Base-by-base conservation (phyloP, 345 rosid species). In the Camelina hispida region DNA sequence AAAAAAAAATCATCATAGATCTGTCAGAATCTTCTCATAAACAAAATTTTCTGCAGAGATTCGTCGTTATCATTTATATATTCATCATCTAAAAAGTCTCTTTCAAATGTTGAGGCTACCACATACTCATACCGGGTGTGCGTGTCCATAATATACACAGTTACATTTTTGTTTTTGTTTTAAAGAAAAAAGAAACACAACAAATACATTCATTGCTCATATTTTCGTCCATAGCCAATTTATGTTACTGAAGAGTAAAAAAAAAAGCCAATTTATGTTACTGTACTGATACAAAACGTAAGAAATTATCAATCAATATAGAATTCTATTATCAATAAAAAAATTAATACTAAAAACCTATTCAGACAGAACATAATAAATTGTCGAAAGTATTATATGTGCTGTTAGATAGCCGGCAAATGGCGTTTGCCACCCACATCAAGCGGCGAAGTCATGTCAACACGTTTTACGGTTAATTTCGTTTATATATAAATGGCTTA, bases 371-470 rank as follows among this genome's bases (percentile, higher is more conserved):
- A 65, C 62, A 78, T 78, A 64, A 48, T 15, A 78, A 66, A 57
- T 47, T 35, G 35, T 61, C 18, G 10, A 23, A 34, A 62, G 1
- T 12, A 69, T 25, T 11, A 57, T 13, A 71, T 56, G 76, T 78
- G 81, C 76, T 71, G 81, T 78, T 65, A 50, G 72, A 77, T 77
- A 64, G 81, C 73, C 81, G 81, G 81, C 81, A 78, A 71, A 65
- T 50, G 56, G 80, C 28, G 48, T 18, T 11, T 77, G 81, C 62
- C 80, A 78, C 72, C 81, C 77, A 66, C 17, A 72, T 66, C 20
- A 57, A 28, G 62, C 72, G 80, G 77, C 68, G 73, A 66, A 66
- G 73, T 78, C 77, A 78, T 78, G 81, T 71, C 77, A 78, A 78
- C 81, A 78, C 81, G 81, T 72, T 71, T 78, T 65, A 65, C 68